phyloP scores from a whole-genome alignment of 148 eudicot genomes.

The Polygonum maritimum region DNA sequence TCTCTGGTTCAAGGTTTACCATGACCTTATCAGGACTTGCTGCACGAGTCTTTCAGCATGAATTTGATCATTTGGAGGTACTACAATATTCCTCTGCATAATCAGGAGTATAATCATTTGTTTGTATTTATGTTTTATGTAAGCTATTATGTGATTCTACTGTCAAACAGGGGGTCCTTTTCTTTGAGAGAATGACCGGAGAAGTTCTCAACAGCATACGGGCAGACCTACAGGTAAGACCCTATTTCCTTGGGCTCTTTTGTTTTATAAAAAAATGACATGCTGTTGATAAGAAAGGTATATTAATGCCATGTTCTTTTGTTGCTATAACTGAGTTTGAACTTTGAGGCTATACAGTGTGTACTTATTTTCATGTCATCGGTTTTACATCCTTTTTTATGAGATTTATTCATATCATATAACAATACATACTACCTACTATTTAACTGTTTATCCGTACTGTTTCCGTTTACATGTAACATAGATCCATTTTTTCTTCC shows the following conservation, averaged over 20 bases:
- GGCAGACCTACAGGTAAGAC: conserved; percentile 55
- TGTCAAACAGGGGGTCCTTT: conserved; percentile 68
- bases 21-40: conserved; percentile 60
- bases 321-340: neutral
- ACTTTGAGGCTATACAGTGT: too few species aligned
- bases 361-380: neutral
- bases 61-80: conserved; percentile 95
- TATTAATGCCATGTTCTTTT: neutral
- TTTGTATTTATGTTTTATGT: conserved; percentile 10
- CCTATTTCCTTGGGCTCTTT: neutral
- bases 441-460: too few species aligned
- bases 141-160: conserved; percentile 11
- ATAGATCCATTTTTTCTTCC: neutral
- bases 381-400: neutral
- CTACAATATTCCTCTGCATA: neutral
- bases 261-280: neutral
- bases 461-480: neutral
- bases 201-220: conserved; percentile 70
- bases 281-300: neutral
- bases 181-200: conserved; percentile 87
- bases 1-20: conserved; percentile 67
- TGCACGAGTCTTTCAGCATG: conserved; percentile 95
- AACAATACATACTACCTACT: too few species aligned
- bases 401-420: too few species aligned
- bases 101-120: neutral